Evolutionary conservation across 2,329 filamentous ascomycete genomes (phyloP).

Genomic region (Pseudocercospora cruenta): DNA sequence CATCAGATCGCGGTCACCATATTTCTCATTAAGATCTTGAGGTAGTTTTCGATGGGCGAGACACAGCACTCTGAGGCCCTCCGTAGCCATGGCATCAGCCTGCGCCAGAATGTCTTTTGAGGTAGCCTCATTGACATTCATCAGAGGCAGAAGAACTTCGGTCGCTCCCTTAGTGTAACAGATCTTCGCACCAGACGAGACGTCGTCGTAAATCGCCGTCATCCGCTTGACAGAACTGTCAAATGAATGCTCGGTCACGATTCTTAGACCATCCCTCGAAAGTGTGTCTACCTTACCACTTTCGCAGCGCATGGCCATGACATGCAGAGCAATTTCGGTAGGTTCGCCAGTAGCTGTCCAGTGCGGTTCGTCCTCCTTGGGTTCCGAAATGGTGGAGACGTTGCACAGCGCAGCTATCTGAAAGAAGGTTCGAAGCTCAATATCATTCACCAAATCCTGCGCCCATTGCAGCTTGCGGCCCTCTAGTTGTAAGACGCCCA

Average conservation of each 20-base stretch:
- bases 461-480: conserved; percentile 16
- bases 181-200: conserved; percentile 17
- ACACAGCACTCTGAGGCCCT: conserved; percentile 40
- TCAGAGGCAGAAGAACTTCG: conserved; percentile 37
- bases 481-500: conserved; percentile 25
- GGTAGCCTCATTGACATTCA: conserved; percentile 27
- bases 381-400: conserved; percentile 60
- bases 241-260: conserved; percentile 39
- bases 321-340: conserved; percentile 74
- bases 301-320: conserved; percentile 68
- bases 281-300: conserved; percentile 32
- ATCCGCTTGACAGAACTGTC: conserved; percentile 42
- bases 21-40: conserved; percentile 12
- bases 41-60: conserved; percentile 31
- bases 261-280: conserved; percentile 21
- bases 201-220: conserved; percentile 36
- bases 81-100: conserved; percentile 35
- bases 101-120: conserved; percentile 32
- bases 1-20: conserved; percentile 27
- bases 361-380: conserved; percentile 50
- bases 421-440: conserved; percentile 53
- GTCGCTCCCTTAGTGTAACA: conserved; percentile 41
- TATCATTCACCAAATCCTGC: conserved; percentile 51
- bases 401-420: conserved; percentile 68
- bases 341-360: conserved; percentile 69